Base-by-base conservation (phyloP, 2,329 filamentous ascomycete genomes). In the Hawksworthiomyces lignivorus region DNA sequence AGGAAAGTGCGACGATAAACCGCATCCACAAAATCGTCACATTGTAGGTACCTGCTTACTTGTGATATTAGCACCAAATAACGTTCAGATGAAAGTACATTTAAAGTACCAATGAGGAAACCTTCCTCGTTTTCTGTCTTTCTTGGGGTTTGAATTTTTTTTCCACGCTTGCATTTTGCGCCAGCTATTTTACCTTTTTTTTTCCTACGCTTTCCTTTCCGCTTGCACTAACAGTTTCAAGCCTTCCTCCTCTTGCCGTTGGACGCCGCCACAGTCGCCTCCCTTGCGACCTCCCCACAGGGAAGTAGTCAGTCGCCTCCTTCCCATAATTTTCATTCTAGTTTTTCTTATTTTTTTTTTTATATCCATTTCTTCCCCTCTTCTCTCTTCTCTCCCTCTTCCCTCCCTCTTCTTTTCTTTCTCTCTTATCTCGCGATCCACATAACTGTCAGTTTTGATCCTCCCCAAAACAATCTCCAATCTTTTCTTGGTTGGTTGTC, bases 401-500 rank as follows among this genome's bases (percentile, higher is more conserved):
- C 19, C n/a, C 24, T 56, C 49, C 24, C 45, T 47, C 43, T 52
- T 41, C 42, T 46, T 46, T 44, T 36, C 46, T 45, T 47, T 46
- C 45, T 44, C 49, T 48, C 32, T 47, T 31, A 43, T 40, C 33
- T 49, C 50, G 50, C 50, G 48, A 47, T 39, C 24, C 37, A 44
- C 44, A 42, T 38, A 42, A 28, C 36, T 42, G 35, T 31, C 36
- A 17, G 28, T 41, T 34, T 43, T 46, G 42, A 36, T 36, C 43
- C 24, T 46, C 47, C n/a, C n/a, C n/a, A n/a, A 46, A 44, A 37
- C 29, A 21, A 38, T 34, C 36, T 36, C 41, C 32, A 26, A 30
- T 45, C 27, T 21, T 47, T 43, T 32, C 46, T 26, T 30, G 47
- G 48, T 49, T 48, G 47, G 51, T 53, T 48, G 51, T 49, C 30